Base-by-base conservation (phyloP, 768 basidiomycete genomes). In the Postia placenta region DNA sequence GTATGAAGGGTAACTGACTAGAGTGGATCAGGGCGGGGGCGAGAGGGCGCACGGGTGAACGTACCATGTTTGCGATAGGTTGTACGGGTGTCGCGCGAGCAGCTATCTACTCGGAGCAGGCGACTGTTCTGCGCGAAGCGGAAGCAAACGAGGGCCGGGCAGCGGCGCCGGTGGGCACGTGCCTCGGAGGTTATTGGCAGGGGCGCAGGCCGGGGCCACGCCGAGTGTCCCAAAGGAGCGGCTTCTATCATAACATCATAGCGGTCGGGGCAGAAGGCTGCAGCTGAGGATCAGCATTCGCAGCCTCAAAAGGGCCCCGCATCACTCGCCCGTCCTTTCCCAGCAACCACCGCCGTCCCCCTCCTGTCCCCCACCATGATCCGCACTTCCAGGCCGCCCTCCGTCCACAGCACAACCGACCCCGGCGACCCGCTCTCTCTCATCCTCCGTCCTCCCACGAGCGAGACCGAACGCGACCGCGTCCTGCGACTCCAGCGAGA, bases 1-100 rank as follows among this genome's bases (percentile, higher is more conserved):
- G 94, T 97, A 66, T 97, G 87, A 45, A 98, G 74, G 5, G 94
- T 97, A 35, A 96, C 93, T 49, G 95, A 95, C 94, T 53, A 50
- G 56, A 48, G 39, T 33, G 15, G 43, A 42, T 60, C 47, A 62
- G 55, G 12, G 15, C 26, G 28, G 22, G 38, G 17, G 6, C 20
- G 17, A 22, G 19, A 39, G 11, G 20, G 38, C 7, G 6, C 38
- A 22, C 17, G 20, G 17, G 19, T 9, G 17, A 9, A 22, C 38
- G 38, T 17, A 39, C 38, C 38, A 39, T 39, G 38, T 6, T 9
- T 5, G 30, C 30, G 30, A 7, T 33, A 33, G 30, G 30, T 33
- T 33, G 9, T 7, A 15, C 15, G 30, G 9, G 15, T 33, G 30
- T 33, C 38, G n/a, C n/a, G n/a, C n/a, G n/a, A n/a, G n/a, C n/a